Base-by-base conservation (phyloP, 306 rosid species). In the Vigna radiata region DNA sequence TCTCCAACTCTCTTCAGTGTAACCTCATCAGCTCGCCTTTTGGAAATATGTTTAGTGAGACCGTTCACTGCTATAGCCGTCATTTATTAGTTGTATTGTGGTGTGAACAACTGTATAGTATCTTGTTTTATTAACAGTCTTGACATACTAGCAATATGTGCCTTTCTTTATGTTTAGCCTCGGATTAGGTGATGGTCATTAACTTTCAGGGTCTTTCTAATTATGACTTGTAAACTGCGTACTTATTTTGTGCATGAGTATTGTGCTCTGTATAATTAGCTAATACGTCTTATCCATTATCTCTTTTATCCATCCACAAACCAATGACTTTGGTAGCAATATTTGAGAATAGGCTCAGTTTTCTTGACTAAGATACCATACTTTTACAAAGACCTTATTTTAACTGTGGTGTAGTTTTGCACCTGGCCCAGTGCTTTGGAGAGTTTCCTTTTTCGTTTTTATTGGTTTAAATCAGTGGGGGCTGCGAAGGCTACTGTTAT, bases 391-490 rank as follows among this genome's bases (percentile, higher is more conserved):
- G 86, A 61, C 49, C 54, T 23, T 36, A 13, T 72, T 72, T 76
- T 55, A 56, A 72, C 77, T 43, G 70, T 79, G 77, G 52, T 73
- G 53, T 25, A 17, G 73, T 29, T 63, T 58, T 53, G 54, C 72
- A 47, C 82, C 58, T 48, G 55, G 85, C 58, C 62, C 27, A 54
- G 12, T 81, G 64, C 58, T 10, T 9, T 39, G n/a, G 50, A 11
- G 49, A 64, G 50, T 50, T 64, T 27, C 14, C 12, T 63, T 48
- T n/a, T 36, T 16, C 46, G 36, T 61, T n/a, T 62, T 33, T 77
- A 47, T 8, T 76, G 68, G 71, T 80, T 82, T 86, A 53, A 83
- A 86, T 66, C 79, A 66, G 63, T 76, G 39, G 77, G 81, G 81
- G 85, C 36, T 69, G 25, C 75, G 54, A 46, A 54, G 67, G 75